Evolutionary conservation across 441 rosid species (phyloP).

Genomic region (Croton laevigatus): DNA sequence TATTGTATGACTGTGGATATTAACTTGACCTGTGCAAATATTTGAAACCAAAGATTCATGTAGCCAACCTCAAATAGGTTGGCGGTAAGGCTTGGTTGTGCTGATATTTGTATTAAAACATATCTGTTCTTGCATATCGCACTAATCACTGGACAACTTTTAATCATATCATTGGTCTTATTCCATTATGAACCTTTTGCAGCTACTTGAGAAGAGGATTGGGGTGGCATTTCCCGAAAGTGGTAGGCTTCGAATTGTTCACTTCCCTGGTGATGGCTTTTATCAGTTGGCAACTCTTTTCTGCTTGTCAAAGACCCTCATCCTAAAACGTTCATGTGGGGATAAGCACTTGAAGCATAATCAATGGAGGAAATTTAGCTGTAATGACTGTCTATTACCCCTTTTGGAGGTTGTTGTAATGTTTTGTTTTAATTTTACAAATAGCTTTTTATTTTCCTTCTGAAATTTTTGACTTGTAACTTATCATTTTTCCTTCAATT

Average conservation of each 20-base stretch:
- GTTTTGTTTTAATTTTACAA: background rate
- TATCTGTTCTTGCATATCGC: background rate
- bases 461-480: background rate
- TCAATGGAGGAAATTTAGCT: background rate
- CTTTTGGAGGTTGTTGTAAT: background rate
- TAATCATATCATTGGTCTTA: background rate
- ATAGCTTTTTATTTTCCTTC: background rate
- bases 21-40: too few relatives aligned
- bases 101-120: background rate
- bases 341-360: conserved; percentile 2
- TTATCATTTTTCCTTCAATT: background rate
- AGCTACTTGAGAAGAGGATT: conserved; percentile 77
- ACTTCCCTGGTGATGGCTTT: conserved; percentile 81
- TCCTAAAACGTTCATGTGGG: conserved; percentile 29
- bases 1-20: too few relatives aligned
- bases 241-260: conserved; percentile 73
- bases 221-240: conserved; percentile 88
- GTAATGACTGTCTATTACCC: background rate
- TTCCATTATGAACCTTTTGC: conserved; percentile 24
- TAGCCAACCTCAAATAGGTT: too few relatives aligned
- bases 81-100: too few relatives aligned
- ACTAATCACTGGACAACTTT: background rate
- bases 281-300: conserved; percentile 82
- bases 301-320: conserved; percentile 82
- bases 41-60: too few relatives aligned